A percentile compares a stretch with the other conserved stretches of the same genome.
Evolutionary conservation across 192 early-diverging fungal species (phyloP).

Genomic region (Podila horticola): DNA sequence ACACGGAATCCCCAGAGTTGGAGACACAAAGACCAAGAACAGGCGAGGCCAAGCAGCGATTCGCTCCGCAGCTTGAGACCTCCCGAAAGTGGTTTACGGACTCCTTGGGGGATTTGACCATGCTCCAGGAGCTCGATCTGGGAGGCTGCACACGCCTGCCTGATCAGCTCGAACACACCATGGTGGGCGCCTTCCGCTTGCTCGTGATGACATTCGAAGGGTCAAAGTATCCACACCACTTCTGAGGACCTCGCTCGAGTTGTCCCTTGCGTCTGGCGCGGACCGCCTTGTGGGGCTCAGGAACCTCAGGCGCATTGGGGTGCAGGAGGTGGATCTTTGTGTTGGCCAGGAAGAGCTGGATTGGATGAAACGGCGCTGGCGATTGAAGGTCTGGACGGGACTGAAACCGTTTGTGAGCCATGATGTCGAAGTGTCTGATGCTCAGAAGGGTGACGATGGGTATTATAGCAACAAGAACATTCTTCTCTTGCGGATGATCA

Average conservation of each 20-base stretch:
- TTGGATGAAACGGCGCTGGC: not conserved
- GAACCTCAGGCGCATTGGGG: not conserved
- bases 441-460: too few relatives aligned
- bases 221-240: not conserved
- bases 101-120: not conserved
- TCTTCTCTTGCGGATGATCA: too few relatives aligned
- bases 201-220: not conserved
- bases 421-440: too few relatives aligned
- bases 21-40: not conserved
- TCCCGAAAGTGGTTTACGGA: not conserved
- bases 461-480: too few relatives aligned
- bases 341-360: not conserved
- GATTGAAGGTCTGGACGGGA: too few relatives aligned
- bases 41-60: not conserved
- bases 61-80: not conserved
- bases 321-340: not conserved
- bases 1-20: not conserved
- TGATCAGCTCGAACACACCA: not conserved
- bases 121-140: not conserved
- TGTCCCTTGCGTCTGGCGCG: not conserved
- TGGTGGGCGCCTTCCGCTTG: not conserved
- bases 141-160: not conserved
- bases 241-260: not conserved
- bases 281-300: not conserved
- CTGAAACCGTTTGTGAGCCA: too few relatives aligned